phyloP scores from a whole-genome alignment of 2,329 filamentous ascomycete species.

The Fusarium lateritium region DNA sequence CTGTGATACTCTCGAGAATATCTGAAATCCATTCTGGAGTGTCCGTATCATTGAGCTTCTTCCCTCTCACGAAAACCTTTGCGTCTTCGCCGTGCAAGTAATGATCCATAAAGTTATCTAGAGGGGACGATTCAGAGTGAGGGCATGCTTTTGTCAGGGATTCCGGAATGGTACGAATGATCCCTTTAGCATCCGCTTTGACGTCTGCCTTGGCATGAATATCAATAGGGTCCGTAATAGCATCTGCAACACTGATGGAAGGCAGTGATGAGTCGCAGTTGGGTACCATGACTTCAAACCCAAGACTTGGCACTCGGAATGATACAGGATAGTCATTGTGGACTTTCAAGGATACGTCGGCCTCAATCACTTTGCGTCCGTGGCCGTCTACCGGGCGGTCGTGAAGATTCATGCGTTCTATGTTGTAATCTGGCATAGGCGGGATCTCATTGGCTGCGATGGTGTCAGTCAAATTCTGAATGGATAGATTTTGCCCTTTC shows the following conservation, averaged over 20 bases:
- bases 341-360: conserved; percentile 81
- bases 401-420: conserved; percentile 83
- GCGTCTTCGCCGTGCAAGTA: conserved; percentile 87
- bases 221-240: conserved; percentile 75
- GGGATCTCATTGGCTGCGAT: conserved; percentile 78
- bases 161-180: conserved; percentile 81
- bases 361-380: conserved; percentile 78
- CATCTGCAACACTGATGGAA: conserved; percentile 84
- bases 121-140: conserved; percentile 81
- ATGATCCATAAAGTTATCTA: conserved; percentile 84
- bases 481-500: conserved; percentile 39
- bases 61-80: conserved; percentile 87
- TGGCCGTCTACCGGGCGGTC: conserved; percentile 71
- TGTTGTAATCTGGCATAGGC: conserved; percentile 83
- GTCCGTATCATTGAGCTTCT: conserved; percentile 73
- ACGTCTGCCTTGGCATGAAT: conserved; percentile 79
- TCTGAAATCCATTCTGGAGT: conserved; percentile 88
- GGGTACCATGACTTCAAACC: conserved; percentile 87
- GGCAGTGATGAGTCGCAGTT: conserved; percentile 81
- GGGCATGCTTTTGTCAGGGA: conserved; percentile 82
- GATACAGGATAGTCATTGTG: conserved; percentile 85
- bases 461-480: conserved; percentile 50
- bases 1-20: conserved; percentile 83
- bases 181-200: conserved; percentile 77
- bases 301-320: conserved; percentile 82